Conservation (phyloP, 2,329 filamentous ascomycete species). For the Nemania abortiva region DNA sequence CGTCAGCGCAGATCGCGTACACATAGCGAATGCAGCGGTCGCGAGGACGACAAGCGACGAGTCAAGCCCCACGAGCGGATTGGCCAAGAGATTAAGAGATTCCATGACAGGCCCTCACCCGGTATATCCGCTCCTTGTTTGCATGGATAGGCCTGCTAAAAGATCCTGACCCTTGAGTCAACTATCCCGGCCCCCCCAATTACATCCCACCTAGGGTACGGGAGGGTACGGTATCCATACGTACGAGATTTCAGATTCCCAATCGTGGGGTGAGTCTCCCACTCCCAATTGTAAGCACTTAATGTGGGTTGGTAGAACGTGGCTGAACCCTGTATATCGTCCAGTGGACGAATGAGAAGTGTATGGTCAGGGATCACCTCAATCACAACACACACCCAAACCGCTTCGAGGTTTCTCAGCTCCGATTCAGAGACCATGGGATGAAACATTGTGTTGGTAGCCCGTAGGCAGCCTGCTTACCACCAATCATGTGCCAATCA, state of each 20-base stretch:
- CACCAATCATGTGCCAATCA: conserved; percentile 13
- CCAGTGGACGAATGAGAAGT: conserved; percentile 19
- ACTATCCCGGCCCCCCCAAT: conserved; percentile 20
- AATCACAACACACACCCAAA: conserved; percentile 8
- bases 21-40: not conserved
- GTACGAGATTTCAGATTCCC: not conserved
- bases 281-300: conserved; percentile 17
- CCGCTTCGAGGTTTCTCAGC: conserved; percentile 28
- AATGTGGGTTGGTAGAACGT: conserved; percentile 16
- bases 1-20: conserved; percentile 24
- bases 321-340: conserved; percentile 25
- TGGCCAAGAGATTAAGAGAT: conserved; percentile 31
- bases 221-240: not conserved
- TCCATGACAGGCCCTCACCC: conserved; percentile 11
- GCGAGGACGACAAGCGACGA: conserved; percentile 23
- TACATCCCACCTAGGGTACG: not conserved
- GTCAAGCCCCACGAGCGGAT: conserved; percentile 25
- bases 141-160: conserved; percentile 33
- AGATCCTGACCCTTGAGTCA: conserved; percentile 28
- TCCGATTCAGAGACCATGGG: conserved; percentile 20
- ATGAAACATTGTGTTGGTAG: conserved; percentile 10
- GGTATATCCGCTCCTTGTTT: conserved; percentile 15
- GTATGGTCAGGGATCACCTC: conserved; percentile 13
- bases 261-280: conserved; percentile 22
- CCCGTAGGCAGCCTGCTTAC: not conserved